phyloP scores from a whole-genome alignment of 441 rosid genomes.

The Flueggea neowawraea region DNA sequence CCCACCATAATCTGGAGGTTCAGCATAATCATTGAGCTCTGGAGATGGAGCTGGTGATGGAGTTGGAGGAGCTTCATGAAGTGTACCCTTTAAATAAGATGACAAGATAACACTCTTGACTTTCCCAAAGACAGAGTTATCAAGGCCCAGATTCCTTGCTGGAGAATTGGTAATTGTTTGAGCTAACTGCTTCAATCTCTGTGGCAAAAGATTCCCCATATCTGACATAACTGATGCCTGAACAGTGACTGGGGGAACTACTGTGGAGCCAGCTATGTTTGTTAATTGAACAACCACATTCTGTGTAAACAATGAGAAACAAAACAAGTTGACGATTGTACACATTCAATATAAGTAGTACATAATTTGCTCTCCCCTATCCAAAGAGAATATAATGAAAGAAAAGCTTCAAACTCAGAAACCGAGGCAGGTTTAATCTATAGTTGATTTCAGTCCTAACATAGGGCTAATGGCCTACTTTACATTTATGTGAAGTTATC shows the following conservation, averaged over 20 bases:
- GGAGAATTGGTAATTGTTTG: slow-evolving; percentile 45
- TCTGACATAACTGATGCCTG: slow-evolving; percentile 49
- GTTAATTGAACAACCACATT: slow-evolving; percentile 49
- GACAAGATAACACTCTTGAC: slow-evolving; percentile 64
- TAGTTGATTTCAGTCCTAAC: too few relatives aligned
- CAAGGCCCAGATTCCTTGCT: slow-evolving; percentile 68
- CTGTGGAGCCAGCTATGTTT: slow-evolving; percentile 62
- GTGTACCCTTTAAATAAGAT: slow-evolving; percentile 38
- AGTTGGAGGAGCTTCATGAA: slow-evolving; percentile 34
- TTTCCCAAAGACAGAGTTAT: slow-evolving; percentile 68
- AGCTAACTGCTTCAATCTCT: slow-evolving; percentile 68
- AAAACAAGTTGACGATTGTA: neutral
- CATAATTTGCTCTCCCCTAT: too few relatives aligned
- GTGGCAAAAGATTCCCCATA: slow-evolving; percentile 46
- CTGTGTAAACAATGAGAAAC: slow-evolving; percentile 27
- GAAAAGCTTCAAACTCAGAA: neutral
- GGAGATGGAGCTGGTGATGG: slow-evolving; percentile 62
- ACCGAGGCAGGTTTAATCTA: too few relatives aligned
- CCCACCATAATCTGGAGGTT: slow-evolving; percentile 20
- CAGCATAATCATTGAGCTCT: slow-evolving; percentile 9
- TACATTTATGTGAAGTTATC: too few relatives aligned
- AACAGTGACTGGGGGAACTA: slow-evolving; percentile 48
- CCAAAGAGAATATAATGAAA: neutral
- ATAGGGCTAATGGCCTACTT: too few relatives aligned
- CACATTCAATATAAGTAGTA: neutral